Conservation (phyloP, 768 basidiomycete species). For the Lactarius deliciosus region DNA sequence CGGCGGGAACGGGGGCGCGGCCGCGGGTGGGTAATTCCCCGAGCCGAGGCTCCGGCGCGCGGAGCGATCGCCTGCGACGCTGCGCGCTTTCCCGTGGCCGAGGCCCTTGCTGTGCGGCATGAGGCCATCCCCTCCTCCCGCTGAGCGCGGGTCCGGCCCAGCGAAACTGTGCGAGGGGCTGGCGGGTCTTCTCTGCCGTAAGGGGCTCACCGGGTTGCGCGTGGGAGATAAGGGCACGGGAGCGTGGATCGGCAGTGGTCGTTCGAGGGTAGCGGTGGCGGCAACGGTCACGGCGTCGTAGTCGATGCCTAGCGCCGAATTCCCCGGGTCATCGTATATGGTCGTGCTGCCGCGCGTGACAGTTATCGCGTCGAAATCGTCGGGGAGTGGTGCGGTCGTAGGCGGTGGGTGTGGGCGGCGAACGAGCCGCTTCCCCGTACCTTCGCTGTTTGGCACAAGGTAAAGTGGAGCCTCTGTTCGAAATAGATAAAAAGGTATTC, state of each 20-base stretch:
- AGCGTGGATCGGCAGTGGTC: not conserved
- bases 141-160: constrained; percentile 9
- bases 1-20: not conserved
- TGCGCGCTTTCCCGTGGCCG: constrained; percentile 24
- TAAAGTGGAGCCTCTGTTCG: constrained; percentile 32
- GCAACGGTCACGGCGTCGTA: constrained; percentile 28
- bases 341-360: constrained; percentile 28
- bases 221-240: constrained; percentile 8
- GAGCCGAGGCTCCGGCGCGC: constrained; percentile 17
- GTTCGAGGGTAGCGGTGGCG: not conserved
- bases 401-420: constrained; percentile 42
- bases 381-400: constrained; percentile 42
- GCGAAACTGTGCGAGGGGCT: constrained; percentile 27
- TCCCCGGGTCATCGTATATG: constrained; percentile 19
- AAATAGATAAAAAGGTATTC: not conserved
- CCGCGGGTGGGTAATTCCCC: not conserved
- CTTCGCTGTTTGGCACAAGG: constrained; percentile 42
- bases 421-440: constrained; percentile 39
- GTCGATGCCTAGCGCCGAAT: constrained; percentile 28
- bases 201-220: constrained; percentile 3
- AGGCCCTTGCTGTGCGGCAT: not conserved
- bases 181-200: constrained; percentile 11
- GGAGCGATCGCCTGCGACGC: constrained; percentile 21
- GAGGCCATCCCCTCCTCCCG: constrained; percentile 3
- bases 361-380: constrained; percentile 44